phyloP scores from a whole-genome alignment of 352 stramenopile genomes.

The Pythium myriotylum region DNA sequence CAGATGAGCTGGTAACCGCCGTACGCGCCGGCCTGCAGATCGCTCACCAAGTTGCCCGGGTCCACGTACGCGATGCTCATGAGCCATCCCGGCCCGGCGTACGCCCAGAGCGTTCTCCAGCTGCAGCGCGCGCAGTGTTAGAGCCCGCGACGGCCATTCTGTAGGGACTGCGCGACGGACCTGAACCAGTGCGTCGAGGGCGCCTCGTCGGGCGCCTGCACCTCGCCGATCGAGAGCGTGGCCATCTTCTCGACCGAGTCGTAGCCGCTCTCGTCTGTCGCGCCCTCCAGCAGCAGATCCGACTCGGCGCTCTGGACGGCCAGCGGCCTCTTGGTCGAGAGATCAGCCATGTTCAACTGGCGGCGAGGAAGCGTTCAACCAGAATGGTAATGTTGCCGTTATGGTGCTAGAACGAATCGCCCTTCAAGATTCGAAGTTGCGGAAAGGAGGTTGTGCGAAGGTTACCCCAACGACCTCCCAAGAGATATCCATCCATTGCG shows the following conservation, averaged over 20 bases:
- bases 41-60: conserved; percentile 95
- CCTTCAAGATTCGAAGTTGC: neutral
- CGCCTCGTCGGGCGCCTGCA: conserved; percentile 53
- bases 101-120: conserved; percentile 80
- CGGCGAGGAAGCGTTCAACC: neutral
- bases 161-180: conserved; percentile 3
- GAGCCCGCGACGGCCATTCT: too few species aligned
- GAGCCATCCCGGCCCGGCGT: conserved; percentile 84
- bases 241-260: conserved; percentile 59
- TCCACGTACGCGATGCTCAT: conserved; percentile 97
- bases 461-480: neutral
- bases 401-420: conserved; percentile 3
- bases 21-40: conserved; percentile 93
- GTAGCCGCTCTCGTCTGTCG: conserved; percentile 25
- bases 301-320: conserved; percentile 11
- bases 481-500: conserved; percentile 21
- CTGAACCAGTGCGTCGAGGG: conserved; percentile 32
- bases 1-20: conserved; percentile 91
- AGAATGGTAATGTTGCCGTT: neutral
- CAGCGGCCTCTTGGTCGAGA: conserved; percentile 1
- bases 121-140: too few species aligned
- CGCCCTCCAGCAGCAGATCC: conserved; percentile 21
- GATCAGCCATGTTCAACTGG: conserved; percentile 11
- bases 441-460: conserved; percentile 16
- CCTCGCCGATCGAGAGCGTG: conserved; percentile 50